Base-by-base conservation (phyloP, 2,329 filamentous ascomycete genomes). In the Drechmeria coniospora region DNA sequence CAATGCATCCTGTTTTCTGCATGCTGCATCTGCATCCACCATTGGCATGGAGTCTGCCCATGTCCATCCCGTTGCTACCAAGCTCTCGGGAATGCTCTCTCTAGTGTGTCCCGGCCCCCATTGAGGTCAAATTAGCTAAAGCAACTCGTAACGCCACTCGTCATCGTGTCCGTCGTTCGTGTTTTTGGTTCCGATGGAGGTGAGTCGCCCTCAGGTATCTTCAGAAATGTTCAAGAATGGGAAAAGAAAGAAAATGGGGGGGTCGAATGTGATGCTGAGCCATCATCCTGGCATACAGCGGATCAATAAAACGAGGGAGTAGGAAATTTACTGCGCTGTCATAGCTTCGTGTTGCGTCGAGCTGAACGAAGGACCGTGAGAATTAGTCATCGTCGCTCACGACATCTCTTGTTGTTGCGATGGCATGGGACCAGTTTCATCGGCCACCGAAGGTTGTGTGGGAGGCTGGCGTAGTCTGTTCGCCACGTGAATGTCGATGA, bases 401-500 rank as follows among this genome's bases (percentile, higher is more conserved):
- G 26, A 12, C n/a, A 29, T 20, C 16, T 35, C 28, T 9, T 35
- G 19, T 28, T 36, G 35, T 21, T 47, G 40, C 16, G 37, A 32
- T 6, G 53, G 53, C 46, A 57, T 54, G 1, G 54, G 54, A 0
- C 54, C 54, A 6, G 51, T 56, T 30, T 57, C 54, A 18, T 54
- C 49, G 5, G 43, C 37, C 20, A 48, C 34, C 5, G 37, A 37
- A 17, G 32, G 38, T 26, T 37, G 36, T 3, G 41, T 34, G 1
- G 40, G 40, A 5, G 47, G 40, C 15, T 49, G 47, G 6, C 51
- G 48, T 8, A 46, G 40, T 19, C 51, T 49, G 37, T 46, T 51
- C 6, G 55, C 46, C 16, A 51, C 53, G 39, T 67, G 59, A 12
- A 59, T 61, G 27, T 65, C 63, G 12, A 67, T 52, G 16, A 68